Conservation (phyloP, 257 asterid genomes). For the Henckelia pumila region DNA sequence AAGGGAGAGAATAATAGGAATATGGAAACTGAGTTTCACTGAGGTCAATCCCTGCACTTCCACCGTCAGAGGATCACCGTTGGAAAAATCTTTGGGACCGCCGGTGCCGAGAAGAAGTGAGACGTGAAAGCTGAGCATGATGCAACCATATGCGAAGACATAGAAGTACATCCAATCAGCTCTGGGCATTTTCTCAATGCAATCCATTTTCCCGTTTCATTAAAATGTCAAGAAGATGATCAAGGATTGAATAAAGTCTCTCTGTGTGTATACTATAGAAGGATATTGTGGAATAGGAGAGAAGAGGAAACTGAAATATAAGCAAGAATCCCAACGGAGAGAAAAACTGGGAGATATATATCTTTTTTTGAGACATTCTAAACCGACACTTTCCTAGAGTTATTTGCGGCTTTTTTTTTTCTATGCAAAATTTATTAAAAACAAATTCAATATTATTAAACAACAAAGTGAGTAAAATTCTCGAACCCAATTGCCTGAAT, state of each 20-base stretch:
- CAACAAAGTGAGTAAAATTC: background rate
- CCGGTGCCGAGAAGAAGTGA: background rate
- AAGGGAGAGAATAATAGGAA: slow-evolving; percentile 56
- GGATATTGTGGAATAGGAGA: background rate
- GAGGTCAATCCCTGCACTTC: slow-evolving; percentile 62
- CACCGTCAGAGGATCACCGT: slow-evolving; percentile 51
- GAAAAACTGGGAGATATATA: background rate
- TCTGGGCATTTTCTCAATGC: background rate
- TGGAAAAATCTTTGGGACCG: background rate
- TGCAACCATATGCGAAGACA: no score
- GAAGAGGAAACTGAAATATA: no score
- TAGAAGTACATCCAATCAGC: no score
- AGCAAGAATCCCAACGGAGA: background rate
- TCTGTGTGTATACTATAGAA: no score
- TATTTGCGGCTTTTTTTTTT: background rate
- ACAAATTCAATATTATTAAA: no score
- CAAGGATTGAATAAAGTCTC: no score
- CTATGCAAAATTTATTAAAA: background rate
- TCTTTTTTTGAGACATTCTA: background rate
- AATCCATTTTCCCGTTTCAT: background rate
- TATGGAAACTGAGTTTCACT: slow-evolving; percentile 59
- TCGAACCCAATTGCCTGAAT: no score
- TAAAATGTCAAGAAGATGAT: background rate
- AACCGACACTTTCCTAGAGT: background rate
- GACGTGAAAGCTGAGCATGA: background rate